Evolutionary conservation across 495 filamentous ascomycete species (phyloP), one percentile per base, ranked within the genome.

Genomic region (Penicillium argentinense): DNA sequence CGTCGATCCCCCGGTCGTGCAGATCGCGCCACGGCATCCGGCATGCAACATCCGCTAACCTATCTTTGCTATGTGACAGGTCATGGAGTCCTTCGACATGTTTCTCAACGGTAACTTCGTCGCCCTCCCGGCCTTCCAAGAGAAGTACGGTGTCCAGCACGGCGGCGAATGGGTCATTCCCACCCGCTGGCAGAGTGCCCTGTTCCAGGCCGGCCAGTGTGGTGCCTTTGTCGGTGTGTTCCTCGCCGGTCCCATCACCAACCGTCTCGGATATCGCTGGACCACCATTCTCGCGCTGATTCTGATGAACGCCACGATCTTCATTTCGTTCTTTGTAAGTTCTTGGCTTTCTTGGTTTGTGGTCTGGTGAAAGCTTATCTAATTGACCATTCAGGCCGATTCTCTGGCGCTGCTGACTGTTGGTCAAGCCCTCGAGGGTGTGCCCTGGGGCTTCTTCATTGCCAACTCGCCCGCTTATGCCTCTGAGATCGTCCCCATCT

Each of bases 381-480:
- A 8, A 34, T 24, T 16, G 1, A 24, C 9, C 7, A 17, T 3
- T 49, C 41, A 68, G 64, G 66, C 82, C 7, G 70, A 83, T 37
- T 81, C 71, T 40, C 77, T 87, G n/a, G 61, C 78, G 16, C 68
- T 77, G 6, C 67, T 89, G 9, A 73, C 82, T 18, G 75, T 82
- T 14, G 84, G 80, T 8, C 84, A 87, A 63, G 81, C 86, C 24
- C 64, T 89, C 12, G 84, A 83, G 52, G 85, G 86, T 53, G 79
- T 88, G 44, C 80, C 82, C 38, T 88, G 84, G 84, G 86, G 85
- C 30, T 77, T 89, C 47, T 87, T 87, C 64, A 84, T 86, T 60
- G 86, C 85, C 7, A 72, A 83, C 16, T 81, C 82, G 18, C 83
- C 84, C 57, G 85, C 84, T 8, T 89, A 88, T 57, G 84, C 83